Conservation (phyloP, 352 stramenopile genomes). For the Phytophthora citricola region DNA sequence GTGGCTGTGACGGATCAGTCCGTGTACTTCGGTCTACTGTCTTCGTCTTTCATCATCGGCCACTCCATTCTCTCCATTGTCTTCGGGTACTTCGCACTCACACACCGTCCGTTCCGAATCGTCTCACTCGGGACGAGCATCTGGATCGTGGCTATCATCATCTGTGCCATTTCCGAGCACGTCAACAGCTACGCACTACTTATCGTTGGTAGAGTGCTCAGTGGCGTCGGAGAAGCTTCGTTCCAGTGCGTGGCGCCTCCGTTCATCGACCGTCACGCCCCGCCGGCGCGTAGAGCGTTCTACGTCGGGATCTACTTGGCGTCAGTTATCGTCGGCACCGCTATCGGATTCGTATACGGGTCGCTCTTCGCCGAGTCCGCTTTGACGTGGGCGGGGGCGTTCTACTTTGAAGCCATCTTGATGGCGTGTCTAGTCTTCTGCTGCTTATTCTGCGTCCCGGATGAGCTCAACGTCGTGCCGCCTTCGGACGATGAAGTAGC, state of each 20-base stretch:
- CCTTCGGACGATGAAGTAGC: constrained; percentile 35
- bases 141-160: constrained; percentile 80
- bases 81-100: constrained; percentile 85
- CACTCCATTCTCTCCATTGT: constrained; percentile 83
- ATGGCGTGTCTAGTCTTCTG: constrained; percentile 74
- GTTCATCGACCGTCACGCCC: constrained; percentile 87
- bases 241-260: constrained; percentile 88
- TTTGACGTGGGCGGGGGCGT: constrained; percentile 75
- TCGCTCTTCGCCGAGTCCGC: constrained; percentile 59
- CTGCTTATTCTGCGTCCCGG: constrained; percentile 53
- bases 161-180: constrained; percentile 63
- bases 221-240: constrained; percentile 82
- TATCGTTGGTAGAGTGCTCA: constrained; percentile 78
- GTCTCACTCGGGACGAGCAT: constrained; percentile 73
- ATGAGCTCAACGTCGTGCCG: constrained; percentile 46
- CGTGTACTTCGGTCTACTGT: constrained; percentile 71
- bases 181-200: constrained; percentile 80
- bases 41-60: constrained; percentile 90
- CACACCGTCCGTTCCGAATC: constrained; percentile 76
- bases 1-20: constrained; percentile 44
- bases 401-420: constrained; percentile 82
- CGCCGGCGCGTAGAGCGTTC: constrained; percentile 51
- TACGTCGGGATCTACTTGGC: constrained; percentile 92
- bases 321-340: constrained; percentile 83
- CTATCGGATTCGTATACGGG: constrained; percentile 82